These are phyloP conservation scores for Borealophlyctis nickersoniae DNA, from an alignment of 192 early-diverging fungal genomes.

Conservation along the genomic window DNA sequence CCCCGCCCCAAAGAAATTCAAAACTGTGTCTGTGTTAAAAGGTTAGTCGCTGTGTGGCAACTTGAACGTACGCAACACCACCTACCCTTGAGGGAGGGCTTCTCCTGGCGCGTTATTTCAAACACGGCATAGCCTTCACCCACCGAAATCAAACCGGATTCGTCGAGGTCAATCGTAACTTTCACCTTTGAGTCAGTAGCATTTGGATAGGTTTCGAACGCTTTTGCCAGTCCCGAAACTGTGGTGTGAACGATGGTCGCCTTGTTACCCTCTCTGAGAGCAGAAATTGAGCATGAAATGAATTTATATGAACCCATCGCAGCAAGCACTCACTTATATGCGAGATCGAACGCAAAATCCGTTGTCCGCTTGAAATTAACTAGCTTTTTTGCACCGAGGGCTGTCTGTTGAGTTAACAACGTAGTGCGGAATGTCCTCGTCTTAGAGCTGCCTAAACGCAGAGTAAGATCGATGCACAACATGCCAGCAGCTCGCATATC, in stretches of 20 bases:
- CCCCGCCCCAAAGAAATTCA: conserved; percentile 47
- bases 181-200: conserved; percentile 74
- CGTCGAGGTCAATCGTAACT: conserved; percentile 73
- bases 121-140: conserved; percentile 53
- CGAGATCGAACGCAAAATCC: conserved; percentile 75
- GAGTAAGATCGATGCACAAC: background rate
- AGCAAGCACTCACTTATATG: conserved; percentile 45
- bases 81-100: conserved; percentile 29
- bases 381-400: conserved; percentile 77
- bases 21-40: conserved; percentile 32
- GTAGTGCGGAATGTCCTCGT: conserved; percentile 39
- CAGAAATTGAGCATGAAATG: conserved; percentile 13
- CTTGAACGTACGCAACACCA: background rate
- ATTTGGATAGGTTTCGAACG: conserved; percentile 64
- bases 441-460: background rate
- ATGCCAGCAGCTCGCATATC: background rate
- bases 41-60: background rate
- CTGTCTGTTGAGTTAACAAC: conserved; percentile 64
- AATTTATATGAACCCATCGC: background rate
- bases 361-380: conserved; percentile 77
- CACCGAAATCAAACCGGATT: conserved; percentile 71
- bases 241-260: conserved; percentile 58
- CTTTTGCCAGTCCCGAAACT: conserved; percentile 67
- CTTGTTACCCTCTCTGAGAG: background rate
- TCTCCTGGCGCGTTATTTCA: conserved; percentile 46